Percentiles rank a stretch among this genome's conserved stretches.
Evolutionary conservation across 495 filamentous ascomycete genomes (phyloP).

Genomic region (Recurvomyces mirabilis): DNA sequence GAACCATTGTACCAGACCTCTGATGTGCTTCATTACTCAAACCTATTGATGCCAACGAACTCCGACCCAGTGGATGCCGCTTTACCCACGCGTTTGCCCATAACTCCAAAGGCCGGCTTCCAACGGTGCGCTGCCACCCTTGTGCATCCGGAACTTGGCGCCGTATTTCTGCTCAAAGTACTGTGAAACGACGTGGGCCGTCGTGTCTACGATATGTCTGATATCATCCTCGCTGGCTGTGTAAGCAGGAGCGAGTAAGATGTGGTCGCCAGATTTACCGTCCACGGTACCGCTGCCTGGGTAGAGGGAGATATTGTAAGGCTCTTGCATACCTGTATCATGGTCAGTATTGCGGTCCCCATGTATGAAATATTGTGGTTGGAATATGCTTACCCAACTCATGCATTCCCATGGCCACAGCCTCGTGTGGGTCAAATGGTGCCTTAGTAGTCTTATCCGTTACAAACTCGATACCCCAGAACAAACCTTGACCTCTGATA

Average conservation of each 20-base stretch:
- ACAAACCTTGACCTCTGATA: conserved; percentile 54
- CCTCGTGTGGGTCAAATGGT: conserved; percentile 34
- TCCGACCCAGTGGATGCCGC: too few relatives aligned
- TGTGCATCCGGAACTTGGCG: too few relatives aligned
- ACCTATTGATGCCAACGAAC: too few relatives aligned
- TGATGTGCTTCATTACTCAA: too few relatives aligned
- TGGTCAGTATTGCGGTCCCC: too few relatives aligned
- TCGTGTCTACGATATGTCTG: conserved; percentile 23
- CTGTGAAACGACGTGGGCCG: conserved; percentile 23
- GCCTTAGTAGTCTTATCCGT: conserved; percentile 44
- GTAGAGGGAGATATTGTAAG: conserved; percentile 57
- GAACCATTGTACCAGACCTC: too few relatives aligned
- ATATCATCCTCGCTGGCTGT: conserved; percentile 40
- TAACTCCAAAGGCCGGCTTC: too few relatives aligned
- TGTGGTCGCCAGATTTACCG: conserved; percentile 59
- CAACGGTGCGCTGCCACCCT: too few relatives aligned
- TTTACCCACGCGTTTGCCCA: too few relatives aligned
- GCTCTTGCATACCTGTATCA: conserved; percentile 23
- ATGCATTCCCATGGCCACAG: conserved; percentile 26
- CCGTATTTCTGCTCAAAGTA: too few relatives aligned
- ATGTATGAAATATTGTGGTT: too few relatives aligned
- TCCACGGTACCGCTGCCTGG: conserved; percentile 57
- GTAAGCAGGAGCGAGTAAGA: conserved; percentile 66
- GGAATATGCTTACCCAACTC: conserved; percentile 23
- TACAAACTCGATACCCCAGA: conserved; percentile 57